Conservation (phyloP, 305 asterid species). For the Fraxinus sp. region DNA sequence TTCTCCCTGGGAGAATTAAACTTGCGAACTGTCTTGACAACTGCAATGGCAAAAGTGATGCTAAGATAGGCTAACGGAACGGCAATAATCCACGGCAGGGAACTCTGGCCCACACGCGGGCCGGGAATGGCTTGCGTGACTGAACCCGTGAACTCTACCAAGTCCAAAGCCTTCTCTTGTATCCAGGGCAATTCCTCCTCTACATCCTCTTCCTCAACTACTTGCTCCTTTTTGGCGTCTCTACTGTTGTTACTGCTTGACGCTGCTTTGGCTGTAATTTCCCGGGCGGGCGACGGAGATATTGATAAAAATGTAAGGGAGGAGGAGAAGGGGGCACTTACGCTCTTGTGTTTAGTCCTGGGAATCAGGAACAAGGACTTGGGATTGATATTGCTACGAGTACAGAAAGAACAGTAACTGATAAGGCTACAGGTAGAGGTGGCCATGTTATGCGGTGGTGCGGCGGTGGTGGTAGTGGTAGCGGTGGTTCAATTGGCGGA, state of each 20-base stretch:
- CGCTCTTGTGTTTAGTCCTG: background rate
- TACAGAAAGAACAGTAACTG: background rate
- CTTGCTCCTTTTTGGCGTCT: constrained; percentile 28
- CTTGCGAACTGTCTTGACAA: constrained; percentile 74
- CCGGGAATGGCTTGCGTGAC: constrained; percentile 97
- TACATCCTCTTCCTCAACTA: constrained; percentile 50
- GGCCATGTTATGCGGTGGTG: background rate
- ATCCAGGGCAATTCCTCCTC: constrained; percentile 98
- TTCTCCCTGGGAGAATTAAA: constrained; percentile 74
- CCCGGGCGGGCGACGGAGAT: constrained; percentile 14
- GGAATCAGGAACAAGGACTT: background rate
- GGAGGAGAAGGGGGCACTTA: background rate
- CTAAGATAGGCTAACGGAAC: constrained; percentile 82
- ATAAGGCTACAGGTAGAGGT: background rate
- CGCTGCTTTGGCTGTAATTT: constrained; percentile 24
- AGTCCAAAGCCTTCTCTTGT: constrained; percentile 94
- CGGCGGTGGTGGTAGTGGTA: background rate
- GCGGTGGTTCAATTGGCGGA: background rate
- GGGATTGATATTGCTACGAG: background rate
- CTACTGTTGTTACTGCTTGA: constrained; percentile 15
- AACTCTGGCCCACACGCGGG: constrained; percentile 83
- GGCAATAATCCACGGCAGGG: constrained; percentile 88
- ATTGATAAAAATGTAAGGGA: background rate
- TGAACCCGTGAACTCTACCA: constrained; percentile 90
- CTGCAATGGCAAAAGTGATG: constrained; percentile 72